Base-by-base conservation (phyloP, 352 stramenopile species). In the Labyrinthula sp. region DNA sequence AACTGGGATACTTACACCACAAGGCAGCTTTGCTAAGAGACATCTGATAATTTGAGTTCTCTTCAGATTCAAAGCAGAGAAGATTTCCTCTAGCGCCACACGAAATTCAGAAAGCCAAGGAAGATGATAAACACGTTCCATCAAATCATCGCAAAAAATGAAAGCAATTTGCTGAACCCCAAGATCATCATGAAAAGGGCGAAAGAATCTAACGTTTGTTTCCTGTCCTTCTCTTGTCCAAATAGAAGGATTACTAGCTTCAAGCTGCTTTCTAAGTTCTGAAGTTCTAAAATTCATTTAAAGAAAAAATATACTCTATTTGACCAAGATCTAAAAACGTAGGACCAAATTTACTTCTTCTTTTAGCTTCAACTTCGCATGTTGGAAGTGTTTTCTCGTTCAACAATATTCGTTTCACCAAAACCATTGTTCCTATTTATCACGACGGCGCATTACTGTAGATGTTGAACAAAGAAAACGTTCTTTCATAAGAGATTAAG, bases 81-180 rank as follows among this genome's bases (percentile, higher is more conserved):
- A 78, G 37, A 95, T 77, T 3, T 77, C 75, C 36, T 67, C 43
- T 9, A 79, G 34, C 3, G 62, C 47, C 6, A 18, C 30, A 35
- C 39, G 49, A 54, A 64, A 67, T 10, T 66, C 40, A 57, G 87
- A 65, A 56, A 79, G 92, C 72, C 77, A 95, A 10, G 89, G 89
- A 35, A 96, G 78, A 15, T 75, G 75, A 62, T 90, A 95, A 22
- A 93, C 75, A 18, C 71, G 72, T 54, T 80, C 73, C 26, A 95
- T 66, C 60, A 95, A 95, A 66, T 98, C 89, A 68, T 98, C 89
- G 55, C 79, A 93, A 67, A 94, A 98, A 31, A 95, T 68, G 45
- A 96, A 82, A 7, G 94, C 77, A 48, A 94, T 84, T 61, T 96
- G 95, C 59, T 78, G 75, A 48, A 98, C 94, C 40, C 89, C 89